Base-by-base conservation (phyloP, 2,329 filamentous ascomycete genomes). In the Truncatella angustata region DNA sequence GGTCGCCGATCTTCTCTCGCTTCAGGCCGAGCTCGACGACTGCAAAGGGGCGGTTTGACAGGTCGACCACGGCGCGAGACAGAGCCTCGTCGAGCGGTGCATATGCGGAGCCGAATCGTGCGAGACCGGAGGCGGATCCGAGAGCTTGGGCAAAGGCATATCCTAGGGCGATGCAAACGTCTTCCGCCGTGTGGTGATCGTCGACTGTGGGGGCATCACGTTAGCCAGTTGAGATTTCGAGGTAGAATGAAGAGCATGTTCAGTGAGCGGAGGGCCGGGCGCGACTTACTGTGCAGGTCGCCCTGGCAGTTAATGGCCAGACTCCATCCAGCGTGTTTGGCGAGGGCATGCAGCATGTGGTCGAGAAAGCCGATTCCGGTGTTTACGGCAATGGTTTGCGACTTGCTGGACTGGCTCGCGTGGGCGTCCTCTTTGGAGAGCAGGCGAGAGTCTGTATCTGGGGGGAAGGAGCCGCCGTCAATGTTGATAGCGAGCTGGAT, bases 121-220 rank as follows among this genome's bases (percentile, higher is more conserved):
- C 88, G 45, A 97, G 84, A 16, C 93, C 94, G 24, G 86, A 80
- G 7, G 88, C 88, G 9, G 83, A 82, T 57, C 88, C 87, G 37
- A 99, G 83, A 14, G 92, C 90, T 45, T 79, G 71, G 64, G 88
- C 88, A 74, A 97, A 97, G 52, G 91, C 91, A 60, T 80, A 78
- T 45, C 94, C 94, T 20, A 99, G 84, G 12, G 93, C 91, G 59
- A 99, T 87, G 74, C 90, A 97, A 54, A 90, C 88, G 69, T 99
- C 94, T 78, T 99, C 94, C 58, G 92, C 88, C 7, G 93, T 97
- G 81, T 99, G 94, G 76, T 99, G 94, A 79, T 97, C 94, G 75
- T 99, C 94, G 70, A 99, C 91, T 93, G 56, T 48, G 18, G 48
- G 21, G 16, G 12, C 9, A 20, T 14, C 5, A 7, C 12, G 36